phyloP scores from a whole-genome alignment of 2,329 filamentous ascomycete species.

The Calonectria pauciramosa region DNA sequence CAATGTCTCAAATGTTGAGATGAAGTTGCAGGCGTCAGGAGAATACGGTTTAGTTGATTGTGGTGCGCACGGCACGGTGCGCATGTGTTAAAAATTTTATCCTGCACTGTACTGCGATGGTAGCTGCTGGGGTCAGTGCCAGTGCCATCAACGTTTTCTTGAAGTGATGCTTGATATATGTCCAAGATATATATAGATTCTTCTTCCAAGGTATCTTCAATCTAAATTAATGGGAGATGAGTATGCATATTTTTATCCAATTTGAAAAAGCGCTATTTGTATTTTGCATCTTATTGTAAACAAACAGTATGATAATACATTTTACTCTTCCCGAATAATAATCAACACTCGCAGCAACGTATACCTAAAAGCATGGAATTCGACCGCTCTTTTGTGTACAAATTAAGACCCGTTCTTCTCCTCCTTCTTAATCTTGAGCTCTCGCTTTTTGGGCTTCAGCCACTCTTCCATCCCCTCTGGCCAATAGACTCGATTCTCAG shows the following conservation, averaged over 20 bases:
- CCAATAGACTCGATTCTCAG: constrained; percentile 89
- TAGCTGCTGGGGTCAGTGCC: not conserved
- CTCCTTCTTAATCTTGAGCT: constrained; percentile 62
- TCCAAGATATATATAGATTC: not conserved
- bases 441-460: constrained; percentile 84
- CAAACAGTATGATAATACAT: not conserved
- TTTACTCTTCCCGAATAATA: not conserved
- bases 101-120: not conserved
- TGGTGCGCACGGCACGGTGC: constrained; percentile 2
- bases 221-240: not conserved
- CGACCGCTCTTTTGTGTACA: not conserved
- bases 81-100: not conserved
- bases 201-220: not conserved
- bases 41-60: constrained; percentile 1
- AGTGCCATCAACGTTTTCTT: not conserved
- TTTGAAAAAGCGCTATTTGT: not conserved
- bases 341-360: not conserved
- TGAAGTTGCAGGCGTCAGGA: not conserved
- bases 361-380: not conserved
- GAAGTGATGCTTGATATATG: not conserved
- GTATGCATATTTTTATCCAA: not conserved
- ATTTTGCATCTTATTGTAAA: not conserved
- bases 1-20: constrained; percentile 4
- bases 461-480: constrained; percentile 91
- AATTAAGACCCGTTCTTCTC: constrained; percentile 46